Base-by-base conservation (phyloP, 306 rosid species). In the Rosa chinensis region DNA sequence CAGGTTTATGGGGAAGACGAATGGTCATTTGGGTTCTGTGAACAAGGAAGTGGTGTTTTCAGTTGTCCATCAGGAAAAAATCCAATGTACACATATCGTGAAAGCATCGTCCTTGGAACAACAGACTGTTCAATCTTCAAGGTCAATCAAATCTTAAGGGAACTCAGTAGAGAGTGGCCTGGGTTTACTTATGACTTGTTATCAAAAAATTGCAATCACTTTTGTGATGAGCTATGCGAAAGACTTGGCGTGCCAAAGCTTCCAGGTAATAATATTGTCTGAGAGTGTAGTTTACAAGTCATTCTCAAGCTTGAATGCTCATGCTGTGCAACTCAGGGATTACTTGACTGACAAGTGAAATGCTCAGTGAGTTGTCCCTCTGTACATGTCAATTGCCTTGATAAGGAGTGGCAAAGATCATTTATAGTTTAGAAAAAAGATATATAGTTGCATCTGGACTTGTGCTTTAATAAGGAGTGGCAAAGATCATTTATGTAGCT, bases 21-120 rank as follows among this genome's bases (percentile, higher is more conserved):
- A 83, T 96, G 98, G 98, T 96, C 99, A 62, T 96, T 96, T 88
- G 99, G 99, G 80, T 96, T 80, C 81, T 96, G 99, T 66, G 99
- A 96, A 83, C 96, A 90, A 88, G 98, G 98, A 79, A 88, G 89
- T 61, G 99, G 99, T 73, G 99, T 96, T 77, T 96, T 96, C 76
- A 91, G 98, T 79, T 96, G 98, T 82, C 97, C 99, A 69, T 89
- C 96, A 45, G 90, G 84, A 68, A 89, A 89, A 86, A 96, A 96
- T 88, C 97, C 98, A 13, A 96, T 96, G 99, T 96, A 96, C 77
- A 89, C 98, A 21, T 96, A 78, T 76, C 96, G 98, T 11, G 99
- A 96, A 86, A 40, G 80, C 78, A 82, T 93, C 53, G 82, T 87
- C 77, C 93, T 96, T 66, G 99, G 99, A 49, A 77, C 70, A 78